Conservation (phyloP, 352 stramenopile species). For the Phytophthora multivora region DNA sequence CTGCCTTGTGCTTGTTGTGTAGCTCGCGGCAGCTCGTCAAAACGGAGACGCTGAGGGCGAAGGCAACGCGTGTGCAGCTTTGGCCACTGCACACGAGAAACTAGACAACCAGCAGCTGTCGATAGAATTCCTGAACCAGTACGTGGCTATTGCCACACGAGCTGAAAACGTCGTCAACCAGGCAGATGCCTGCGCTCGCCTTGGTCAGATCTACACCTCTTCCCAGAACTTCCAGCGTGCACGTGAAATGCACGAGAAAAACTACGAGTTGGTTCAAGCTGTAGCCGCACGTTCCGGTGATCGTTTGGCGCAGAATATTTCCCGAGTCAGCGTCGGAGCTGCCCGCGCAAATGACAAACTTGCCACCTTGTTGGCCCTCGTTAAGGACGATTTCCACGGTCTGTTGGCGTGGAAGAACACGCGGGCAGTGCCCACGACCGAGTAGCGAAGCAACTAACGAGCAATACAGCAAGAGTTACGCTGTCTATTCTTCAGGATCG, state of each 20-base stretch:
- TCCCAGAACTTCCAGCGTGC: conserved; percentile 81
- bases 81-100: conserved; percentile 88
- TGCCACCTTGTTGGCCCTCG: conserved; percentile 53
- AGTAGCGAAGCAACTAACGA: conserved; percentile 27
- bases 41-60: conserved; percentile 69
- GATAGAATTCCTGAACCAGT: conserved; percentile 90
- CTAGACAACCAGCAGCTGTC: conserved; percentile 78
- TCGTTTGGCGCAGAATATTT: conserved; percentile 55
- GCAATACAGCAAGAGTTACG: conserved; percentile 10
- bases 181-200: conserved; percentile 81
- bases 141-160: conserved; percentile 75
- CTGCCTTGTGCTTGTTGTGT: conserved; percentile 4
- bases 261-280: conserved; percentile 83
- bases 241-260: conserved; percentile 90
- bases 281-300: conserved; percentile 49
- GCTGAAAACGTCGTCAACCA: conserved; percentile 88
- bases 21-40: conserved; percentile 65
- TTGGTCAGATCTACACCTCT: conserved; percentile 87
- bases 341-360: conserved; percentile 79
- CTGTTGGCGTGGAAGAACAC: conserved; percentile 84
- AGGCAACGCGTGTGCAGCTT: conserved; percentile 84
- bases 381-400: conserved; percentile 72
- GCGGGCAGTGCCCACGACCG: conserved; percentile 51
- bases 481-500: conserved; percentile 1
- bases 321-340: conserved; percentile 71